phyloP scores from a whole-genome alignment of 2,329 filamentous ascomycete genomes.

The Aspergillus novoparasiticus region DNA sequence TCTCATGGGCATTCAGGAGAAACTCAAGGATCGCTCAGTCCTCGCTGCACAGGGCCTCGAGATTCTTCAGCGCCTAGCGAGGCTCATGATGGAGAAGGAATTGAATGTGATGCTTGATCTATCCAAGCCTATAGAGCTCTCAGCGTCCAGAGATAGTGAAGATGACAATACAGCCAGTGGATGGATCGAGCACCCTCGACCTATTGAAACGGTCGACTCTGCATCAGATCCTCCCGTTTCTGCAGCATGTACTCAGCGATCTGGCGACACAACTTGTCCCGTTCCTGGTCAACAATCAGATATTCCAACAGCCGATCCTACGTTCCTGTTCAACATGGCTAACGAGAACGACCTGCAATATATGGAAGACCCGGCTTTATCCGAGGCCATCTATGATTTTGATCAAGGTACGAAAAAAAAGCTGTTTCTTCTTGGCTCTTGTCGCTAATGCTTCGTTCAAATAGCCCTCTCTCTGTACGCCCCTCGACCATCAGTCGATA shows the following conservation, averaged over 20 bases:
- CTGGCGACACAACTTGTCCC: not conserved
- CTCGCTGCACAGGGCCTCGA: slow-evolving; percentile 24
- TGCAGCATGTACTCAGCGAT: not conserved
- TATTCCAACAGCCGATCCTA: too few species aligned
- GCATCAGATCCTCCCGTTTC: not conserved
- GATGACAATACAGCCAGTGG: not conserved
- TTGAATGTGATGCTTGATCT: slow-evolving; percentile 20
- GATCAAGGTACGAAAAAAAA: slow-evolving; percentile 19
- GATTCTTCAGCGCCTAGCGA: slow-evolving; percentile 22
- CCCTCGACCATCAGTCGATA: not conserved
- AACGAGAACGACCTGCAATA: slow-evolving; percentile 8
- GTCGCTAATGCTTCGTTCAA: not conserved
- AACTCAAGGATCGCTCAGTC: slow-evolving; percentile 19
- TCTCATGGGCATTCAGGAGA: slow-evolving; percentile 23
- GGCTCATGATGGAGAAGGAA: slow-evolving; percentile 27
- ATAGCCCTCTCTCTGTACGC: slow-evolving; percentile 5
- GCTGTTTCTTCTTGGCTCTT: not conserved
- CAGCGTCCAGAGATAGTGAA: not conserved
- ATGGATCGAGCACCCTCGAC: not conserved
- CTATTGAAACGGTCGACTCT: not conserved
- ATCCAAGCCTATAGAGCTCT: not conserved
- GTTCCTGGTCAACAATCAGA: not conserved
- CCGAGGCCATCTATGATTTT: slow-evolving; percentile 22
- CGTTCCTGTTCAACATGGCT: not conserved
- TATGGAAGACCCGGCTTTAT: slow-evolving; percentile 20